Conservation (phyloP, 2,329 filamentous ascomycete genomes). For the Phoma herbarum region DNA sequence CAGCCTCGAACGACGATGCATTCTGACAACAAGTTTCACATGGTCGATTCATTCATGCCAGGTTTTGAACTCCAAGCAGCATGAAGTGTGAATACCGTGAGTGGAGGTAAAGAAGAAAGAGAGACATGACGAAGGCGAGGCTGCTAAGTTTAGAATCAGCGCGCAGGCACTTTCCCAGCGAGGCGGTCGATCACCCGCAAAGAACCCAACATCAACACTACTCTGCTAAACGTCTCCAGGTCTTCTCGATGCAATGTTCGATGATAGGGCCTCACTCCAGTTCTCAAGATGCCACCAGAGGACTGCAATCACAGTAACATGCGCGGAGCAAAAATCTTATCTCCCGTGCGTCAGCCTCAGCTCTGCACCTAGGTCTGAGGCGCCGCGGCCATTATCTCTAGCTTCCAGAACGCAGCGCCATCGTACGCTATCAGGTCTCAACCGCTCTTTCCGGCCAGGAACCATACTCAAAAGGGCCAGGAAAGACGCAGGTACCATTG, state of each 20-base stretch:
- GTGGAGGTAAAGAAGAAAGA: background rate
- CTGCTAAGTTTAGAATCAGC: conserved; percentile 14
- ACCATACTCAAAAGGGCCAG: conserved; percentile 12
- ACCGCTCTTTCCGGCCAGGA: conserved; percentile 12
- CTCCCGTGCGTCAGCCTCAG: conserved; percentile 15
- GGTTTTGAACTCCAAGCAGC: background rate
- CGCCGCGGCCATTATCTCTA: conserved; percentile 18
- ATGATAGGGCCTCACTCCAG: background rate
- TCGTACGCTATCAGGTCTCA: conserved; percentile 18
- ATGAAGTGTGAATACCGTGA: background rate
- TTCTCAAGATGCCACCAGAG: background rate
- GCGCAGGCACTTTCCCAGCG: conserved; percentile 11
- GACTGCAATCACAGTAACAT: background rate
- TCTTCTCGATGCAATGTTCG: background rate
- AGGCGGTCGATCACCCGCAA: conserved; percentile 17
- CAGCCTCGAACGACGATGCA: background rate
- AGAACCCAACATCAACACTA: conserved; percentile 13
- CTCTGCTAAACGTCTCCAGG: background rate
- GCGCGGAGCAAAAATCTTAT: background rate
- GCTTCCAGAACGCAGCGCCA: conserved; percentile 18
- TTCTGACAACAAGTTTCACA: background rate
- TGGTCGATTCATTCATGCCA: background rate
- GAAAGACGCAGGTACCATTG: conserved; percentile 21
- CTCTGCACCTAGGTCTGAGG: conserved; percentile 7
- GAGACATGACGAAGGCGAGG: background rate